A percentile compares a stretch with the other conserved stretches of the same genome.
Evolutionary conservation across 345 rosid species (phyloP).

Genomic region (Populus ilicifolia): DNA sequence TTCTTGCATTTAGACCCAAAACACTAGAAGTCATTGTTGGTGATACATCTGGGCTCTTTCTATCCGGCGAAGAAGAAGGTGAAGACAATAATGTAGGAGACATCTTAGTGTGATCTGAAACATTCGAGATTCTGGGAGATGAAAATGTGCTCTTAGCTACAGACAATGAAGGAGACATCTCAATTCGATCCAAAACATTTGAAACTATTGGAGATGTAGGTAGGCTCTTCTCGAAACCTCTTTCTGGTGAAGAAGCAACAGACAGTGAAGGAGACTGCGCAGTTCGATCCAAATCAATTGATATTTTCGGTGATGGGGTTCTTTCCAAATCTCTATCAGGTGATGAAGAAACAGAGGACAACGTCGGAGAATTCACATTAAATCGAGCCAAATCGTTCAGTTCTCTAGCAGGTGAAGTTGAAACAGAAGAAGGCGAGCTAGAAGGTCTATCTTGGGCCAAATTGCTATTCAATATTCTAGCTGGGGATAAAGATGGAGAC

Average conservation of each 20-base stretch:
- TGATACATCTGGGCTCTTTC: slow-evolving; percentile 32
- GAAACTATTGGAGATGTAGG: slow-evolving; percentile 20
- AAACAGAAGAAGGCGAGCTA: background rate
- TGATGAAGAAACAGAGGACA: slow-evolving; percentile 12
- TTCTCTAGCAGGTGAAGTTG: background rate
- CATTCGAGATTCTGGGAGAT: slow-evolving; percentile 39
- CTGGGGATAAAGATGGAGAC: slow-evolving; percentile 28
- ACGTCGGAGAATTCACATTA: slow-evolving; percentile 8
- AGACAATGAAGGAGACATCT: slow-evolving; percentile 35
- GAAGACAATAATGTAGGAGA: slow-evolving; percentile 39
- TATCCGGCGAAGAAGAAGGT: slow-evolving; percentile 50
- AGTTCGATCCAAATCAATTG: slow-evolving; percentile 26
- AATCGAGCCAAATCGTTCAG: slow-evolving; percentile 6
- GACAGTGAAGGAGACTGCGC: slow-evolving; percentile 39
- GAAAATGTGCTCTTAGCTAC: slow-evolving; percentile 40
- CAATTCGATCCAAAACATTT: slow-evolving; percentile 30
- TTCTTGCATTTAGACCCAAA: slow-evolving; percentile 27
- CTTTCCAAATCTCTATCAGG: background rate
- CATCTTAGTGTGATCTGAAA: slow-evolving; percentile 27
- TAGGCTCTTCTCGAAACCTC: slow-evolving; percentile 20
- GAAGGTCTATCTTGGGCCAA: background rate
- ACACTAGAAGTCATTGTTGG: slow-evolving; percentile 23
- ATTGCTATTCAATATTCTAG: slow-evolving; percentile 5
- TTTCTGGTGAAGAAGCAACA: slow-evolving; percentile 50
- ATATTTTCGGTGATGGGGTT: slow-evolving; percentile 4